Conservation (phyloP, 768 basidiomycete species). For the Cubamyces sp. region DNA sequence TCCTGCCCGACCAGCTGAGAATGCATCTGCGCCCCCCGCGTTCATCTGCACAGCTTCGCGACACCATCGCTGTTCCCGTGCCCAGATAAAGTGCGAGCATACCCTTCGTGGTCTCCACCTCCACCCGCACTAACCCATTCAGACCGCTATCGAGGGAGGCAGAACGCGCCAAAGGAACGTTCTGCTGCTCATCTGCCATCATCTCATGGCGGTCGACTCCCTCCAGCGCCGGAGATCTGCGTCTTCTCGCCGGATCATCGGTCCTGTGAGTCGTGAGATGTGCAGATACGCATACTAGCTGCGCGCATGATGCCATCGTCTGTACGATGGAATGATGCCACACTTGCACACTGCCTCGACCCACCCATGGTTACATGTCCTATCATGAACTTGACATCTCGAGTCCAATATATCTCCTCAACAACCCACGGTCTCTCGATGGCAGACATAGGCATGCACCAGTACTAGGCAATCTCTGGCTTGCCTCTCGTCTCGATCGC, state of each 20-base stretch:
- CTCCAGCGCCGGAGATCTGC: constrained; percentile 17
- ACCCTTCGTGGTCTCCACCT: constrained; percentile 8
- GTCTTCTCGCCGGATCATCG: constrained; percentile 18
- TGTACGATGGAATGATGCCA: neutral
- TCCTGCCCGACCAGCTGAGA: constrained; percentile 14
- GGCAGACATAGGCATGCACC: neutral
- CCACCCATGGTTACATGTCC: neutral
- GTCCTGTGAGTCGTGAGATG: neutral
- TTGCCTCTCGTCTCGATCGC: neutral
- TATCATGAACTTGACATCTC: neutral
- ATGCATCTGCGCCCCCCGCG: neutral
- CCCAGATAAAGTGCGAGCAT: constrained; percentile 10
- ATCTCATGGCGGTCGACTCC: neutral
- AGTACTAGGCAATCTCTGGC: neutral
- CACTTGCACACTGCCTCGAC: neutral
- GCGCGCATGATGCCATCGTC: constrained; percentile 16
- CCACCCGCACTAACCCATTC: constrained; percentile 7
- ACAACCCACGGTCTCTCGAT: neutral
- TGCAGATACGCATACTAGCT: neutral
- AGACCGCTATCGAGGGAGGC: constrained; percentile 5
- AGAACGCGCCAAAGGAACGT: constrained; percentile 7
- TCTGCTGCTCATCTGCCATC: constrained; percentile 1
- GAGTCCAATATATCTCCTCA: too few relatives aligned
- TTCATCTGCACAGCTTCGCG: constrained; percentile 14
- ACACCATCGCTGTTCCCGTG: constrained; percentile 15